phyloP scores from a whole-genome alignment of 345 rosid species.

The Reutealis trisperma region DNA sequence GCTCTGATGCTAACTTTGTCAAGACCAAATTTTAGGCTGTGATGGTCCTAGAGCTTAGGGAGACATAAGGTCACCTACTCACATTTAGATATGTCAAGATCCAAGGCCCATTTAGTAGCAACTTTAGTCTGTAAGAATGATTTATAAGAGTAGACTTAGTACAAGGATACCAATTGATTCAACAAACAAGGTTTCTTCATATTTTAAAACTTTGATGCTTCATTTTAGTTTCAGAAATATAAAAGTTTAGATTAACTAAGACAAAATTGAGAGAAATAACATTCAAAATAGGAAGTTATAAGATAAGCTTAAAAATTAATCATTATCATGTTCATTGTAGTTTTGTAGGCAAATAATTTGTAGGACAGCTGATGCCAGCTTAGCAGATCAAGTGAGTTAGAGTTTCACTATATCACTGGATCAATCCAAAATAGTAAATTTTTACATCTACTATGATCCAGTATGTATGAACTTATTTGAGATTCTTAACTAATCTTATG shows the following conservation, averaged over 20 bases:
- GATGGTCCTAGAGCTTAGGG: too few species aligned
- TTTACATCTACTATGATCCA: neutral
- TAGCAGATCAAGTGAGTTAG: neutral
- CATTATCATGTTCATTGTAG: neutral
- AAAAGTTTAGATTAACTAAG: neutral
- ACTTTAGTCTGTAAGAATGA: constrained; percentile 57
- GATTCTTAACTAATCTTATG: too few species aligned
- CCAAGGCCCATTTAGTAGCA: constrained; percentile 75
- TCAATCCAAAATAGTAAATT: neutral
- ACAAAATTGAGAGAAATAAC: neutral
- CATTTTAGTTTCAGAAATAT: neutral
- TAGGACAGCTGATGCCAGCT: neutral
- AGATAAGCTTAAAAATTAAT: neutral
- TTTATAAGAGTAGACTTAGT: neutral
- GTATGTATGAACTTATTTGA: neutral
- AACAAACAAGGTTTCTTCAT: neutral
- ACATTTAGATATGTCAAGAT: constrained; percentile 81
- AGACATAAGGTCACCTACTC: too few species aligned
- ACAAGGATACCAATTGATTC: neutral
- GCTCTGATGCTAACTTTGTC: too few species aligned
- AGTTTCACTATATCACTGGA: neutral
- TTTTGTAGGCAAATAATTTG: neutral
- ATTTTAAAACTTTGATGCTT: neutral
- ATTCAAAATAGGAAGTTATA: neutral
- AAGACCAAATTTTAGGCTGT: too few species aligned